Conservation (phyloP, 2,329 filamentous ascomycete species). For the Cadophora sp. region DNA sequence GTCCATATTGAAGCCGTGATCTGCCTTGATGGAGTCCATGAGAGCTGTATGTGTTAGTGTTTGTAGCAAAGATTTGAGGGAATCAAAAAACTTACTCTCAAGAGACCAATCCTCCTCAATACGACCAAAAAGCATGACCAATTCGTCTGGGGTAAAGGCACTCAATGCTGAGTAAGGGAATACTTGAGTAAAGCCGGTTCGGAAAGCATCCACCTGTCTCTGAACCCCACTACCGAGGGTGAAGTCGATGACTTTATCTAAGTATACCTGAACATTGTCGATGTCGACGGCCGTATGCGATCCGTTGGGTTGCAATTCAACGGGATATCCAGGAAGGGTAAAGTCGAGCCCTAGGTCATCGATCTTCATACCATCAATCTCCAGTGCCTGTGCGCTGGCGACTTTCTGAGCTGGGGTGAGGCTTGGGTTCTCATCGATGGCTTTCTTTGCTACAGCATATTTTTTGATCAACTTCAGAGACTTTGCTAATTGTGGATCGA, state of each 20-base stretch:
- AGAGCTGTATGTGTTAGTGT: slow-evolving; percentile 64
- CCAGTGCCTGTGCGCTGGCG: slow-evolving; percentile 70
- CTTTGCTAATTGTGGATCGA: slow-evolving; percentile 84
- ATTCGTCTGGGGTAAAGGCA: slow-evolving; percentile 92
- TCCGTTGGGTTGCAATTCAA: slow-evolving; percentile 82
- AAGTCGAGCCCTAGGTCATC: slow-evolving; percentile 94
- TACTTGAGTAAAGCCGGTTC: slow-evolving; percentile 89
- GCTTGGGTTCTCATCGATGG: slow-evolving; percentile 74
- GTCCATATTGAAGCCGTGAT: slow-evolving; percentile 98
- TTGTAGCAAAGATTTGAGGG: not conserved
- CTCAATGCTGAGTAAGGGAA: slow-evolving; percentile 93
- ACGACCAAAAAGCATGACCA: slow-evolving; percentile 92
- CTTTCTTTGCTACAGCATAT: slow-evolving; percentile 83
- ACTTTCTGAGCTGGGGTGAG: slow-evolving; percentile 75
- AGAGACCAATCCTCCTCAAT: slow-evolving; percentile 97
- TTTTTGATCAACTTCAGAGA: slow-evolving; percentile 88
- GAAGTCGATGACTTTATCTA: slow-evolving; percentile 89
- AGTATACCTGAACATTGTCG: slow-evolving; percentile 87
- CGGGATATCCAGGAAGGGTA: slow-evolving; percentile 88
- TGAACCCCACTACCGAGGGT: slow-evolving; percentile 90
- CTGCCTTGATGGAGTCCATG: slow-evolving; percentile 98
- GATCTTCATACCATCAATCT: slow-evolving; percentile 76
- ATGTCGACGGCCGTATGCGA: slow-evolving; percentile 80
- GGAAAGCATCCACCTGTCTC: slow-evolving; percentile 89
- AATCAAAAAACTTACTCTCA: slow-evolving; percentile 73